phyloP scores from a whole-genome alignment of 164 flowering plant species.

The Platanus orientalis region DNA sequence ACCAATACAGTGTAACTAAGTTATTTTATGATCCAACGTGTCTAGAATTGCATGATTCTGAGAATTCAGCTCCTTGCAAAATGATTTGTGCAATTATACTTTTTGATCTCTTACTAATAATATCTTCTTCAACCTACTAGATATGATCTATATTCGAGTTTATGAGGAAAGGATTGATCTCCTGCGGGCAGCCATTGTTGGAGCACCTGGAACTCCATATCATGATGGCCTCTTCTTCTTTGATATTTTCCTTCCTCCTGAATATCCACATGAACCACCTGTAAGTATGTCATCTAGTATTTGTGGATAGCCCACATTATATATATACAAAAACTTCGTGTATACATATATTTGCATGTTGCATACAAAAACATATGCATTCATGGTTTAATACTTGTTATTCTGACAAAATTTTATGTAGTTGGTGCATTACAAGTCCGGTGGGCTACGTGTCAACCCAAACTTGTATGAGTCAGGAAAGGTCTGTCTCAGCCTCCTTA shows the following conservation, averaged over 20 bases:
- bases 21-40: background rate
- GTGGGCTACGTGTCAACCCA: slow-evolving; percentile 87
- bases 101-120: slow-evolving; percentile 2
- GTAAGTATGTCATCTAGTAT: slow-evolving; percentile 40
- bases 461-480: slow-evolving; percentile 90
- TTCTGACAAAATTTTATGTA: slow-evolving; percentile 29
- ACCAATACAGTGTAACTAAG: background rate
- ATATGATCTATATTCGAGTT: slow-evolving; percentile 66
- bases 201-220: slow-evolving; percentile 87
- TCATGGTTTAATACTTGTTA: too few relatives aligned
- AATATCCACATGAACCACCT: slow-evolving; percentile 84
- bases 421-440: slow-evolving; percentile 81
- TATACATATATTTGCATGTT: background rate
- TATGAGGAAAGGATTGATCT: slow-evolving; percentile 87
- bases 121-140: slow-evolving; percentile 33
- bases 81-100: background rate
- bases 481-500: slow-evolving; percentile 92
- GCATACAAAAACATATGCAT: background rate
- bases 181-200: slow-evolving; percentile 75
- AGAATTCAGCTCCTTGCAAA: background rate
- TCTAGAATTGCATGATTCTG: background rate
- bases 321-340: too few relatives aligned
- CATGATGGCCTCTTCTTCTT: slow-evolving; percentile 91
- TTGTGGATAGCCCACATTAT: background rate
- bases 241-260: slow-evolving; percentile 71